A percentile compares a stretch with the other conserved stretches of the same genome.
phyloP scores from a whole-genome alignment of 495 filamentous ascomycete genomes.

The Pyrenopolyporus hunteri region DNA sequence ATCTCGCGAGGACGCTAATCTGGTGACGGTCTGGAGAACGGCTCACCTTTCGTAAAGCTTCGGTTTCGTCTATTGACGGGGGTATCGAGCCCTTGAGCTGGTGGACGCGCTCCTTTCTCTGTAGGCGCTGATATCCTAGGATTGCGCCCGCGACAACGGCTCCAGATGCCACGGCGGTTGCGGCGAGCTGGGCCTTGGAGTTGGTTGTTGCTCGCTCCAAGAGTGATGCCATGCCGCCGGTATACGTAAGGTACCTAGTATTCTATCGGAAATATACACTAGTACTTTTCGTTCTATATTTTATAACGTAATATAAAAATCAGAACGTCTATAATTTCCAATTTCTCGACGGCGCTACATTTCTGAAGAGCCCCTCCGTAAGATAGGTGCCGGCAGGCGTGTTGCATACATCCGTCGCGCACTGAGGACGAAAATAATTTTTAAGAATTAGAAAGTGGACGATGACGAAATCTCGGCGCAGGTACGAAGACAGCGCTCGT shows the following conservation, averaged over 20 bases:
- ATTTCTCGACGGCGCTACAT: background rate
- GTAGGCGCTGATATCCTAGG: conserved; percentile 71
- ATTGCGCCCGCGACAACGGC: conserved; percentile 75
- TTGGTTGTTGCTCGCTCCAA: conserved; percentile 43
- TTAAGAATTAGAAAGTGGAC: background rate
- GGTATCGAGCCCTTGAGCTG: conserved; percentile 79
- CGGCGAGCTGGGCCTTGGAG: conserved; percentile 66
- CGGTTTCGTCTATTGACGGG: conserved; percentile 47
- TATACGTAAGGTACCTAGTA: no score
- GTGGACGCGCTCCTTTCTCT: conserved; percentile 64
- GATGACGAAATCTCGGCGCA: conserved; percentile 25
- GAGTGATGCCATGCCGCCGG: conserved; percentile 45
- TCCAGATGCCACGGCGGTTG: conserved; percentile 77
- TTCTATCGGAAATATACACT: no score
- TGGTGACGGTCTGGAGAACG: background rate
- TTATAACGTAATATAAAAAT: no score
- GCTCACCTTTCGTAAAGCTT: conserved; percentile 42
- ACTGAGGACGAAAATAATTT: conserved; percentile 3
- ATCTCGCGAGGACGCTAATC: conserved; percentile 27
- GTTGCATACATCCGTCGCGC: background rate
- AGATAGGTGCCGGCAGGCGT: background rate
- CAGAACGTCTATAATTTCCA: background rate
- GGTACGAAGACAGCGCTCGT: conserved; percentile 3
- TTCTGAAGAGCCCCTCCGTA: no score
- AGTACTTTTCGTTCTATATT: no score